phyloP scores from a whole-genome alignment of 306 rosid genomes.

The Luffa aegyptiaca region DNA sequence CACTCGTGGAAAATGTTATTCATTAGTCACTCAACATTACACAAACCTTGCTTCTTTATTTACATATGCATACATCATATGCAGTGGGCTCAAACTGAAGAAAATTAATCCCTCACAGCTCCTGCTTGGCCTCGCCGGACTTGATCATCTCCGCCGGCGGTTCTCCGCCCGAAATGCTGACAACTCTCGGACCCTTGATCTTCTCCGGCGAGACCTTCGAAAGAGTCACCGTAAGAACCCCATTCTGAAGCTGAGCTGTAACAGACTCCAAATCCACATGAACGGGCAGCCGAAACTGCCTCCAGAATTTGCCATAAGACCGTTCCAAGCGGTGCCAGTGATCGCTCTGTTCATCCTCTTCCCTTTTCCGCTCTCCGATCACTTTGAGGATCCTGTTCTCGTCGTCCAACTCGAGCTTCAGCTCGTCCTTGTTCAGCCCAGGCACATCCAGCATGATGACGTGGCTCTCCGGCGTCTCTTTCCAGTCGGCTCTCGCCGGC shows the following conservation, averaged over 20 bases:
- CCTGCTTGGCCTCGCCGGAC: slow-evolving; percentile 28
- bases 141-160: slow-evolving; percentile 7
- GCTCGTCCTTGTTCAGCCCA: slow-evolving; percentile 40
- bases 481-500: slow-evolving; percentile 55
- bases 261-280: slow-evolving; percentile 52
- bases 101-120: slow-evolving; percentile 18
- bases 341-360: slow-evolving; percentile 42
- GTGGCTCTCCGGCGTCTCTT: slow-evolving; percentile 53
- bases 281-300: slow-evolving; percentile 51
- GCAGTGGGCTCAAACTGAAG: no score
- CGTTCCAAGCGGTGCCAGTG: slow-evolving; percentile 61
- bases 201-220: slow-evolving; percentile 41
- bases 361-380: slow-evolving; percentile 55
- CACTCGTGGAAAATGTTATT: no score
- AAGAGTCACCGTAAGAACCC: slow-evolving; percentile 44
- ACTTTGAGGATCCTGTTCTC: slow-evolving; percentile 41
- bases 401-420: slow-evolving; percentile 52
- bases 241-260: slow-evolving; percentile 44
- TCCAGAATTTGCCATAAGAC: slow-evolving; percentile 54
- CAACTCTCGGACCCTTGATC: slow-evolving; percentile 37
- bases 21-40: no score
- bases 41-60: no score
- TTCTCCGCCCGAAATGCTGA: slow-evolving; percentile 24
- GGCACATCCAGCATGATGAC: slow-evolving; percentile 58
- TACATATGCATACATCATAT: no score